A percentile compares a stretch with the other conserved stretches of the same genome.
These are phyloP conservation scores for Lepraria neglecta DNA, from an alignment of 495 filamentous ascomycete species.

Conservation along the genomic window DNA sequence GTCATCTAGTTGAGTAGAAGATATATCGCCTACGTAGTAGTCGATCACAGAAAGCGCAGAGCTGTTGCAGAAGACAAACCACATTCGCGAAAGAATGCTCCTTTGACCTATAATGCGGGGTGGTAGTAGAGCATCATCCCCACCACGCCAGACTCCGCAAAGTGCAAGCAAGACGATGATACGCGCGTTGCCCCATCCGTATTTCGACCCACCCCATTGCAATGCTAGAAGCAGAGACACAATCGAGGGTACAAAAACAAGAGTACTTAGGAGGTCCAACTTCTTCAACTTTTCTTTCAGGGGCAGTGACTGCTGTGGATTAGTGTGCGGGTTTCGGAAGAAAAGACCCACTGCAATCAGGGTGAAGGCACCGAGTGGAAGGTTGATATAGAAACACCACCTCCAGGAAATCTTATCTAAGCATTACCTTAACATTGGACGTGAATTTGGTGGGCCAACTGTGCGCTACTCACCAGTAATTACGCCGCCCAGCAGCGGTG, in stretches of 20 bases:
- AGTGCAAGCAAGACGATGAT: constrained; percentile 55
- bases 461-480: no score
- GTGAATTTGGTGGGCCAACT: no score
- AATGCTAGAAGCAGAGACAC: constrained; percentile 52
- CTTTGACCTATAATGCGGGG: background rate
- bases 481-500: background rate
- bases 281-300: constrained; percentile 36
- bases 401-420: background rate
- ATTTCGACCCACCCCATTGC: constrained; percentile 53
- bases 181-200: constrained; percentile 49
- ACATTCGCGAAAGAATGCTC: no score
- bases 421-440: no score
- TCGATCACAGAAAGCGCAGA: no score
- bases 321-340: background rate
- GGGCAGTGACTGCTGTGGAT: constrained; percentile 23
- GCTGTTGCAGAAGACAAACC: no score
- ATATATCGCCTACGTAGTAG: no score
- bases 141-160: constrained; percentile 50
- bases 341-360: background rate
- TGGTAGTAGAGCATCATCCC: constrained; percentile 51
- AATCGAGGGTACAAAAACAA: constrained; percentile 45
- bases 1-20: no score
- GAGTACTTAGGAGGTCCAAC: constrained; percentile 47
- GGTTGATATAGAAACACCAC: constrained; percentile 49
- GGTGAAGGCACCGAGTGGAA: constrained; percentile 49